Percentiles rank a stretch among this genome's conserved stretches.
Evolutionary conservation across 352 stramenopile genomes (phyloP).

Genomic region (Globisporangium cylindrosporum): DNA sequence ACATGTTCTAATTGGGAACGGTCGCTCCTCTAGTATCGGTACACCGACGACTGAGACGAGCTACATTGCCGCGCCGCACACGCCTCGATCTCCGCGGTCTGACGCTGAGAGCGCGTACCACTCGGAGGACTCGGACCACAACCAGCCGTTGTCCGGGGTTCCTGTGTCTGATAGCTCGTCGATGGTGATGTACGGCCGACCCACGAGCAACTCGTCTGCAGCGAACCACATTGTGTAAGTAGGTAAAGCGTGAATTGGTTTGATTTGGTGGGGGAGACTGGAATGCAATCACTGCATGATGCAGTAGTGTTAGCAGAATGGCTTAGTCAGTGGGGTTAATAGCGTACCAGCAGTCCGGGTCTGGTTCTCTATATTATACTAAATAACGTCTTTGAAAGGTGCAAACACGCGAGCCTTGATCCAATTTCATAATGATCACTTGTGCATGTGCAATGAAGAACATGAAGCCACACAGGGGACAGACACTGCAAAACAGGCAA

Average conservation of each 20-base stretch:
- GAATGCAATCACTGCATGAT: background rate
- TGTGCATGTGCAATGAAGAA: background rate
- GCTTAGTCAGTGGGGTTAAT: background rate
- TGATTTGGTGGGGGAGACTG: background rate
- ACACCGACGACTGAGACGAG: conserved; percentile 40
- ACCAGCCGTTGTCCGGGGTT: conserved; percentile 37
- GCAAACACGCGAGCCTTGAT: background rate
- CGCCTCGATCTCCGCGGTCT: conserved; percentile 51
- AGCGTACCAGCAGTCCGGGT: background rate
- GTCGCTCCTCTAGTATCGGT: conserved; percentile 6
- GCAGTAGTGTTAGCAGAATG: background rate
- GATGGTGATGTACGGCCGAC: conserved; percentile 66
- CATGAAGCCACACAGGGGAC: background rate
- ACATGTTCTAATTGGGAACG: background rate
- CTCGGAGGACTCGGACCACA: conserved; percentile 48
- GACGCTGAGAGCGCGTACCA: conserved; percentile 59
- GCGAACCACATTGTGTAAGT: conserved; percentile 41
- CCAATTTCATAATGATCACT: background rate
- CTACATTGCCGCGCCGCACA: conserved; percentile 53
- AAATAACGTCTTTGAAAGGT: conserved; percentile 9
- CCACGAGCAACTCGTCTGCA: conserved; percentile 14
- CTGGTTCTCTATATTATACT: conserved; percentile 8
- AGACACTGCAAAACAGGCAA: background rate
- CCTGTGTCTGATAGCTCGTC: conserved; percentile 42
- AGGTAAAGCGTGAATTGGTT: background rate